phyloP scores from a whole-genome alignment of 2,329 filamentous ascomycete genomes.

The Sarocladiaceae sp. region DNA sequence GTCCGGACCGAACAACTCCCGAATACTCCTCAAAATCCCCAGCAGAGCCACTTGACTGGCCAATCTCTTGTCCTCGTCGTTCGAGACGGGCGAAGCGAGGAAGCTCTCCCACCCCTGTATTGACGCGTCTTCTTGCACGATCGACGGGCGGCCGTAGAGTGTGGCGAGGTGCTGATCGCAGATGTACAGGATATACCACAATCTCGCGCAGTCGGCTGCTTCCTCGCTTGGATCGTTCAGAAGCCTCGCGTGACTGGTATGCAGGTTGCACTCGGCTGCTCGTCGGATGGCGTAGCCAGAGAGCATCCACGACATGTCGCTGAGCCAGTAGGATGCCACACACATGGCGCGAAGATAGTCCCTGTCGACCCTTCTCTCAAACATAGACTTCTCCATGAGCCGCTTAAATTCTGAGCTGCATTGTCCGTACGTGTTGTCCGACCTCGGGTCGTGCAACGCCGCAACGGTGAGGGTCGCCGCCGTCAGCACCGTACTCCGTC shows the following conservation, averaged over 20 bases:
- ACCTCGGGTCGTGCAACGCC: conserved; percentile 49
- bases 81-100: conserved; percentile 43
- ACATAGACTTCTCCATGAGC: conserved; percentile 40
- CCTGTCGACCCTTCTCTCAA: conserved; percentile 26
- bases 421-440: conserved; percentile 42
- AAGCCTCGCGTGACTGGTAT: conserved; percentile 34
- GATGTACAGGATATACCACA: conserved; percentile 57
- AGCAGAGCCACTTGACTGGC: conserved; percentile 53
- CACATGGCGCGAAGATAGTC: conserved; percentile 55
- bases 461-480: conserved; percentile 51
- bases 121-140: conserved; percentile 50
- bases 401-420: conserved; percentile 50
- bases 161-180: conserved; percentile 58
- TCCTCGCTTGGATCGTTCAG: conserved; percentile 33
- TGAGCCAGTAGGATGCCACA: conserved; percentile 56
- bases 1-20: conserved; percentile 50
- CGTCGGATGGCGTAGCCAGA: conserved; percentile 47
- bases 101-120: conserved; percentile 53
- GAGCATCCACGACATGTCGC: conserved; percentile 56
- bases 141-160: conserved; percentile 51
- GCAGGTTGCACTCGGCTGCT: conserved; percentile 40
- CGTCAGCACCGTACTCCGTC: conserved; percentile 47
- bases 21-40: conserved; percentile 48
- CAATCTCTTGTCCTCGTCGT: conserved; percentile 48
- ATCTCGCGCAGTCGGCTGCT: conserved; percentile 44